Percentiles rank a stretch among this genome's conserved stretches.
phyloP scores from a whole-genome alignment of 2,329 filamentous ascomycete genomes.

The Penicillium sp. region DNA sequence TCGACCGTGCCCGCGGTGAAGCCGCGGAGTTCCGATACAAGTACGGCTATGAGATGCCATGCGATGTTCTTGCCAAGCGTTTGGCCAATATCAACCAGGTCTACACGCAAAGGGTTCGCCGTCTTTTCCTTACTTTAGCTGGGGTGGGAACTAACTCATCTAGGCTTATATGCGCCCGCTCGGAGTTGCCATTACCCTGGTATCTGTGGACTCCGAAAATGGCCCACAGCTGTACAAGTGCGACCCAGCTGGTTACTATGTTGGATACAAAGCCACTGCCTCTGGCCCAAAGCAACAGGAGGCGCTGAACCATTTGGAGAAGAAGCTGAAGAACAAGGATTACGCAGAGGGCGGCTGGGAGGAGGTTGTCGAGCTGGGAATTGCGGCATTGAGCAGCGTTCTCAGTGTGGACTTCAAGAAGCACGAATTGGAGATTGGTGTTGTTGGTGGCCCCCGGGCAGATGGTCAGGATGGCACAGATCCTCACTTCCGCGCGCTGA shows the following conservation, averaged over 20 bases:
- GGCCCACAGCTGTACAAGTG: conserved; percentile 98
- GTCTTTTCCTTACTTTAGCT: conserved; percentile 12
- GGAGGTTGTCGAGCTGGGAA: conserved; percentile 96
- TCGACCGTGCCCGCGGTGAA: conserved; percentile 90
- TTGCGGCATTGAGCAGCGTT: conserved; percentile 92
- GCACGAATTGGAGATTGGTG: conserved; percentile 95
- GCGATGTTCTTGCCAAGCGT: conserved; percentile 93
- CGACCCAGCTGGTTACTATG: conserved; percentile 96
- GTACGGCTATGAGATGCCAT: conserved; percentile 99
- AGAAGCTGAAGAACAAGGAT: conserved; percentile 99
- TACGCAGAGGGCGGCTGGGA: conserved; percentile 90
- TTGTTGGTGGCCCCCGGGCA: conserved; percentile 83
- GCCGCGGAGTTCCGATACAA: conserved; percentile 99
- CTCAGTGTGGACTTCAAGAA: conserved; percentile 99
- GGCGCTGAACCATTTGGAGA: conserved; percentile 97
- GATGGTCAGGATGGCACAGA: conserved; percentile 85
- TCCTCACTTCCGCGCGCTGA: conserved; percentile 81
- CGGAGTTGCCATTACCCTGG: conserved; percentile 91
- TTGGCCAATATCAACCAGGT: conserved; percentile 99
- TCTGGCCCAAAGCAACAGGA: conserved; percentile 98
- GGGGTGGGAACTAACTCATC: conserved; percentile 11
- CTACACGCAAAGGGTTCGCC: conserved; percentile 88
- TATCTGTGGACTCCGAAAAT: conserved; percentile 89
- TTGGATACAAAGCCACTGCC: conserved; percentile 97
- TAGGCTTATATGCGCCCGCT: conserved; percentile 97